These are phyloP conservation scores for Sextonia rubra DNA, from an alignment of 164 flowering plant species.

Conservation along the genomic window DNA sequence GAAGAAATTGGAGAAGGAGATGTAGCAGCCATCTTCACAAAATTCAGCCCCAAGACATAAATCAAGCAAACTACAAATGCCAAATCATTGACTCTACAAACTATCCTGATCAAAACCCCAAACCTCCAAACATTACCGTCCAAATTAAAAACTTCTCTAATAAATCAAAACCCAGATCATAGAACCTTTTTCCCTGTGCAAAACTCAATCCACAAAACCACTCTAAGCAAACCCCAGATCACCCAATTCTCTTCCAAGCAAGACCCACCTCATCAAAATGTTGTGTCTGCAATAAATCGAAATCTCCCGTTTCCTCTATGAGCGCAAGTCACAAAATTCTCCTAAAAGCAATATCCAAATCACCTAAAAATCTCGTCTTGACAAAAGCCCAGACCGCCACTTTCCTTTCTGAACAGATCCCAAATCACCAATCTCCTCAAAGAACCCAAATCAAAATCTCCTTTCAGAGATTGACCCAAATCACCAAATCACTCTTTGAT, in stretches of 20 bases:
- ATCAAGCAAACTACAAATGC: not conserved
- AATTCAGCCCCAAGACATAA: not conserved
- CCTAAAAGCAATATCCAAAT: not conserved
- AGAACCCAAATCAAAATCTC: not conserved
- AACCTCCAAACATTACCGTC: not conserved
- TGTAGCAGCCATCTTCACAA: constrained; percentile 16
- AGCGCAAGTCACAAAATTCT: not conserved
- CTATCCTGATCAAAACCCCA: not conserved
- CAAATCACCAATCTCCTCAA: not conserved
- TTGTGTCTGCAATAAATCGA: no score
- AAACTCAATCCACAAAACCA: not conserved
- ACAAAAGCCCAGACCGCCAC: not conserved
- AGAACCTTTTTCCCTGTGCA: not conserved
- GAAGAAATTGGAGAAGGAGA: constrained; percentile 38
- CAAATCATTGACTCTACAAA: not conserved
- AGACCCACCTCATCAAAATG: constrained; percentile 1
- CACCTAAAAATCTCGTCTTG: not conserved
- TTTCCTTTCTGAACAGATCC: not conserved
- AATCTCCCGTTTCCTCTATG: not conserved
- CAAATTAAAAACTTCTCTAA: not conserved
- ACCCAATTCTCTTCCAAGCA: not conserved
- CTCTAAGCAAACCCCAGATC: not conserved
- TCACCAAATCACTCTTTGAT: not conserved
- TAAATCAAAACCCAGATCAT: not conserved
- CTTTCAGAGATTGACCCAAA: not conserved